Base-by-base conservation (phyloP, 1,284 basidiomycete genomes). In the Peniophora sp. region DNA sequence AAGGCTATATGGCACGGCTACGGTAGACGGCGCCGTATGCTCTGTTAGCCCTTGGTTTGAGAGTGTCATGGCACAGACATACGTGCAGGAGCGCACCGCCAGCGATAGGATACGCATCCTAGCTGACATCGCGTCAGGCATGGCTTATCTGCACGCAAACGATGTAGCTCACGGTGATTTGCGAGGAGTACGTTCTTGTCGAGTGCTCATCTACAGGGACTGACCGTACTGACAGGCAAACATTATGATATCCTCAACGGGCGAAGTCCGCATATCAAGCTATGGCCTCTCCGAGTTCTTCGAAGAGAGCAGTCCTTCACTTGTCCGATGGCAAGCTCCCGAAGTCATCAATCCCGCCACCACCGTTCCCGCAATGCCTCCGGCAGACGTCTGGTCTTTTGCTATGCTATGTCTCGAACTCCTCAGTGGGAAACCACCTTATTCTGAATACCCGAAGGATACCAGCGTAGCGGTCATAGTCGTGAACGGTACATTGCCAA, bases 31-130 rank as follows among this genome's bases (percentile, higher is more conserved):
- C 24, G 58, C 66, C 23, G 49, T 72, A 9, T 73, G 67, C 53
- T 65, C 65, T 8, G 73, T 74, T 48, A 70, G 69, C 38, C 70
- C 72, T 10, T 74, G 72, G 69, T 73, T 74, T 70, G 65, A 69
- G 36, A 65, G 71, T 50, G 69, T 70, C 3, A 68, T 66, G 20
- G 63, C 64, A 2, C 56, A 67, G 17, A 51, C 52, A 1, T 74
- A 70, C 58, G 57, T 74, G 24, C 56, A 63, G 35, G 54, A 58
- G 36, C 53, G 64, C 53, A 65, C 68, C 1, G 56, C 62, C 20
- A 64, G 56, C 19, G 64, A 75, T 46, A 63, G 69, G 10, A 48
- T 72, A 45, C 60, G 58, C 38, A 55, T 75, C 2, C 55, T 75
- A n/a, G 61, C 53, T 45, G 69, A 73, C 49, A 62, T 66, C 23